Percentiles rank a stretch among this genome's conserved stretches.
phyloP scores from a whole-genome alignment of 2,329 filamentous ascomycete species.

The Epichloe gansuensis region DNA sequence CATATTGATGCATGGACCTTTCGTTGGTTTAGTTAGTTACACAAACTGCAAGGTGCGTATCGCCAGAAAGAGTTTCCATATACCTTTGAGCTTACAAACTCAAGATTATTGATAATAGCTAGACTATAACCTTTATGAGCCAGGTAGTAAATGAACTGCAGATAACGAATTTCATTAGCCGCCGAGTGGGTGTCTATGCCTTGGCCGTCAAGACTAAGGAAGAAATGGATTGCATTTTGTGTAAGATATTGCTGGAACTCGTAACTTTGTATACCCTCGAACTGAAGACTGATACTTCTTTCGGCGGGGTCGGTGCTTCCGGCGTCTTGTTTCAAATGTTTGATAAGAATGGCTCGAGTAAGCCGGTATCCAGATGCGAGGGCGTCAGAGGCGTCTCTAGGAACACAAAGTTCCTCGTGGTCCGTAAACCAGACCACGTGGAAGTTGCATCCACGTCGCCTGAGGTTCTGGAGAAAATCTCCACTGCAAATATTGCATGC shows the following conservation, averaged over 20 bases:
- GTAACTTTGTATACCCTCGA: conserved; percentile 27
- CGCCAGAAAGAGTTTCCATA: not conserved
- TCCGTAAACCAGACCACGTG: conserved; percentile 56
- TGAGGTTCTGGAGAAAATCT: conserved; percentile 26
- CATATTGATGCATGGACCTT: not conserved
- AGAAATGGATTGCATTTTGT: conserved; percentile 45
- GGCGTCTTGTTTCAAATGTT: conserved; percentile 36
- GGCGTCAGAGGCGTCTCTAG: conserved; percentile 15
- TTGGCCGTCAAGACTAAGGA: conserved; percentile 36
- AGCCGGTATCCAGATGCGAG: conserved; percentile 43
- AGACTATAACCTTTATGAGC: conserved; percentile 44
- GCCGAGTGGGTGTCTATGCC: not conserved
- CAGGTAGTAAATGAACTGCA: not conserved
- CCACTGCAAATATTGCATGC: not conserved
- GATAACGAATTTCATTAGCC: not conserved
- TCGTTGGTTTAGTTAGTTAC: too few species aligned
- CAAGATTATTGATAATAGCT: conserved; percentile 49
- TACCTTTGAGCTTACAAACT: conserved; percentile 28
- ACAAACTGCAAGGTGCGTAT: not conserved
- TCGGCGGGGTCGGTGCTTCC: too few species aligned
- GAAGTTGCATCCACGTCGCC: conserved; percentile 54
- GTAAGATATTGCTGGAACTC: conserved; percentile 44
- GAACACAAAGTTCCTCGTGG: conserved; percentile 42
- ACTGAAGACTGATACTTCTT: too few species aligned
- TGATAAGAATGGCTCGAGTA: conserved; percentile 48